A percentile compares a stretch with the other conserved stretches of the same genome.
phyloP scores from a whole-genome alignment of 305 asterid genomes.

The Fraxinus nigra region DNA sequence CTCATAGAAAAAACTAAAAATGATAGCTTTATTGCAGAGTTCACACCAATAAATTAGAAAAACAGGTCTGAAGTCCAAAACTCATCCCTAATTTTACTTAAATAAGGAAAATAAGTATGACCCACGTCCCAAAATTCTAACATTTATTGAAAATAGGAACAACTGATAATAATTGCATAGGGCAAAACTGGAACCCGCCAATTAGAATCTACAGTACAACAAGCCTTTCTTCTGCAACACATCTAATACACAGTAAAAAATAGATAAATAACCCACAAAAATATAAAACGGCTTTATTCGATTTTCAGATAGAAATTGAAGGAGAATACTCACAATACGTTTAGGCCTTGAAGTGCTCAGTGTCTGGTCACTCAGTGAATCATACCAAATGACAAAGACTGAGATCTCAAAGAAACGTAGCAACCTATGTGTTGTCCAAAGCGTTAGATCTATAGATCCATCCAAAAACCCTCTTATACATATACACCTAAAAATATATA shows the following conservation, averaged over 20 bases:
- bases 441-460: constrained; percentile 31
- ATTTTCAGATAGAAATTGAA: neutral
- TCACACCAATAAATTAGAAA: neutral
- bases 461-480: constrained; percentile 14
- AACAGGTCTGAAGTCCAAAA: neutral
- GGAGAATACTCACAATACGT: neutral
- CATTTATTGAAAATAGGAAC: neutral
- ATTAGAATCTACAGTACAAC: neutral
- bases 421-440: constrained; percentile 23
- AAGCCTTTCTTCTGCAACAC: neutral
- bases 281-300: neutral
- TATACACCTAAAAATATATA: neutral
- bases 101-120: neutral
- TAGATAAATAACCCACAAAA: neutral
- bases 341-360: neutral
- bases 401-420: constrained; percentile 24
- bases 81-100: neutral
- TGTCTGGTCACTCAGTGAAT: constrained; percentile 18
- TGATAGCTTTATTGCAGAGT: constrained; percentile 1
- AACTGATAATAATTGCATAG: neutral
- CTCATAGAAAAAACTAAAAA: neutral
- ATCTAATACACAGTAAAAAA: neutral
- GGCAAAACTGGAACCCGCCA: neutral
- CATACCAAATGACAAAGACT: constrained; percentile 23
- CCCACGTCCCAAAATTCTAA: neutral